Conservation (phyloP, 805 yeast species). For the Zygosaccharomyces bailii region DNA sequence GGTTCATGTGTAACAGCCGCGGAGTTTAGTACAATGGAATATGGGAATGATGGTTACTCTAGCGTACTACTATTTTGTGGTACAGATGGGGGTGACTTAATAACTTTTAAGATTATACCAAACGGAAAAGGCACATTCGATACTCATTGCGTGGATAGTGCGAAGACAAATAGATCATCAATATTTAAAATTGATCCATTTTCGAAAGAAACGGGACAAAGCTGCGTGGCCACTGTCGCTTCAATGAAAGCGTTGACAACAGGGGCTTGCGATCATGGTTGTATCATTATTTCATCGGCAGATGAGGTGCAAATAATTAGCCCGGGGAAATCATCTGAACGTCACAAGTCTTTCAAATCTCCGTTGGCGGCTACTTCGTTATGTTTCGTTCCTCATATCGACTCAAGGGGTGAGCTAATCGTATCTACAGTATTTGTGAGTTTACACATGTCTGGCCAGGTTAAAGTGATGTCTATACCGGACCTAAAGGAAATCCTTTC, state of each 20-base stretch:
- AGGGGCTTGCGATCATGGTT: constrained; percentile 60
- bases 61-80: constrained; percentile 70
- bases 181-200: constrained; percentile 58
- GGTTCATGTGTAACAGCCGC: constrained; percentile 49
- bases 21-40: constrained; percentile 68
- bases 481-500: constrained; percentile 54
- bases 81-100: constrained; percentile 64
- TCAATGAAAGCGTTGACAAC: constrained; percentile 53
- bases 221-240: constrained; percentile 58
- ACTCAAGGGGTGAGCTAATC: constrained; percentile 20
- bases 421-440: constrained; percentile 48
- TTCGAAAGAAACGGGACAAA: constrained; percentile 54
- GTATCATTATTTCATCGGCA: constrained; percentile 50
- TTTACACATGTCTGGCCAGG: constrained; percentile 42
- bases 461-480: constrained; percentile 52
- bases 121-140: constrained; percentile 55
- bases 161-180: constrained; percentile 45
- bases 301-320: constrained; percentile 45
- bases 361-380: constrained; percentile 46
- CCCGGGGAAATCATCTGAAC: constrained; percentile 16
- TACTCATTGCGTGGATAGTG: constrained; percentile 47
- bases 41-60: constrained; percentile 61
- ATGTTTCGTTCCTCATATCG: constrained; percentile 37
- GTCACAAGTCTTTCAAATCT: constrained; percentile 13
- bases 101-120: constrained; percentile 62